Evolutionary conservation across 2,329 filamentous ascomycete genomes (phyloP).

Genomic region (Berkeleyomyces rouxiae): DNA sequence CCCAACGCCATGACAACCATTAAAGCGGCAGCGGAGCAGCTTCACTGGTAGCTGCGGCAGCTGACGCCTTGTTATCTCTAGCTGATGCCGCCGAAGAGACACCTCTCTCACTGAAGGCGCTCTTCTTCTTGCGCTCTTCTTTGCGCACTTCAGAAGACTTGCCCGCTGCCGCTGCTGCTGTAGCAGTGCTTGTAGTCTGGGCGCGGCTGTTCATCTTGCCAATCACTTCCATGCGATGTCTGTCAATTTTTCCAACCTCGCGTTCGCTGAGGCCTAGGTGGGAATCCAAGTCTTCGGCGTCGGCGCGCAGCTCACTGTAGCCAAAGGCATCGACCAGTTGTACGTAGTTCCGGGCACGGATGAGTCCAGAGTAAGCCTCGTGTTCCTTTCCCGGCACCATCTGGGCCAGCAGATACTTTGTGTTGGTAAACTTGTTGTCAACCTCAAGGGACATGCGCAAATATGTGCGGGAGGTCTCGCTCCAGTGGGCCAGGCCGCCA

Average conservation of each 20-base stretch:
- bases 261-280: conserved; percentile 28
- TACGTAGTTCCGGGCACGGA: conserved; percentile 51
- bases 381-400: conserved; percentile 64
- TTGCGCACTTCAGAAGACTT: conserved; percentile 26
- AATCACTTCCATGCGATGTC: conserved; percentile 12
- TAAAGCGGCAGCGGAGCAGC: not conserved
- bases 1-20: not conserved
- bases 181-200: conserved; percentile 16
- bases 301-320: conserved; percentile 43
- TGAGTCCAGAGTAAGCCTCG: conserved; percentile 43
- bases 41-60: not conserved
- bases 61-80: conserved; percentile 8
- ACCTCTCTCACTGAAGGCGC: conserved; percentile 23
- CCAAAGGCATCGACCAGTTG: conserved; percentile 50
- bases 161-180: conserved; percentile 32
- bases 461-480: conserved; percentile 61
- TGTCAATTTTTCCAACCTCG: conserved; percentile 10
- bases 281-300: conserved; percentile 49
- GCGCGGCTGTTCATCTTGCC: conserved; percentile 16
- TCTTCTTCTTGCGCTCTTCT: conserved; percentile 21
- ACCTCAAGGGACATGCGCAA: conserved; percentile 55
- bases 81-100: conserved; percentile 11
- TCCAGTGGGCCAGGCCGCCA: conserved; percentile 59
- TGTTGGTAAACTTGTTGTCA: conserved; percentile 80
- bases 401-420: conserved; percentile 76